phyloP scores from a whole-genome alignment of 129 eudicot species.

The Glebionis coronaria region DNA sequence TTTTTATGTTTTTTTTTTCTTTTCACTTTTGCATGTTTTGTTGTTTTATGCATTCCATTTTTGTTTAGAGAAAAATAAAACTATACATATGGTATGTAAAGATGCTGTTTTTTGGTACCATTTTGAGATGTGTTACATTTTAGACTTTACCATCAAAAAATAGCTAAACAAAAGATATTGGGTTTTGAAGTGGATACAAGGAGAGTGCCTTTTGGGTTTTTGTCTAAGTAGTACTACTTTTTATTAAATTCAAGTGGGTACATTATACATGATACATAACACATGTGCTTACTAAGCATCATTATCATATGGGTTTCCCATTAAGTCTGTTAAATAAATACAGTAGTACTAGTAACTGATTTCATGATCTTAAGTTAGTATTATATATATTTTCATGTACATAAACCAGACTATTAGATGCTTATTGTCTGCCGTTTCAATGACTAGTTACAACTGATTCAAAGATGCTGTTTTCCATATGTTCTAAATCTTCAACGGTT shows the following conservation, averaged over 20 bases:
- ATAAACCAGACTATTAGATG: slow-evolving; percentile 52
- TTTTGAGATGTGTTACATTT: slow-evolving; percentile 36
- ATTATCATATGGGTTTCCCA: slow-evolving; percentile 44
- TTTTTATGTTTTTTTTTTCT: slow-evolving; percentile 27
- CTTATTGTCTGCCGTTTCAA: slow-evolving; percentile 86
- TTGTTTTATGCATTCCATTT: slow-evolving; percentile 27
- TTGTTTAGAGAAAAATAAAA: slow-evolving; percentile 17
- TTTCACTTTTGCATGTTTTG: slow-evolving; percentile 44
- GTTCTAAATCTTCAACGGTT: slow-evolving; percentile 41
- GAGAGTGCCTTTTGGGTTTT: slow-evolving; percentile 65
- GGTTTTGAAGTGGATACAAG: slow-evolving; percentile 53
- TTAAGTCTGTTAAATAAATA: slow-evolving; percentile 19
- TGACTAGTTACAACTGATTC: slow-evolving; percentile 71
- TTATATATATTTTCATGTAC: slow-evolving; percentile 29
- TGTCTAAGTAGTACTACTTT: slow-evolving; percentile 42
- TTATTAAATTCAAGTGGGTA: slow-evolving; percentile 26
- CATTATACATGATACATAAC: neutral
- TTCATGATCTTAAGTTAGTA: slow-evolving; percentile 23
- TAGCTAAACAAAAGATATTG: slow-evolving; percentile 25
- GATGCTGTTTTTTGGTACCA: slow-evolving; percentile 32
- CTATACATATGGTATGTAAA: neutral
- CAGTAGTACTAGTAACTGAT: slow-evolving; percentile 22
- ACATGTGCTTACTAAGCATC: slow-evolving; percentile 29
- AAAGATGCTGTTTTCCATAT: slow-evolving; percentile 84
- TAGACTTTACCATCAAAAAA: slow-evolving; percentile 4